Percentiles rank a stretch among this genome's conserved stretches.
These are phyloP conservation scores for Hypericum androsaemum DNA, from an alignment of 345 rosid genomes.

Conservation along the genomic window DNA sequence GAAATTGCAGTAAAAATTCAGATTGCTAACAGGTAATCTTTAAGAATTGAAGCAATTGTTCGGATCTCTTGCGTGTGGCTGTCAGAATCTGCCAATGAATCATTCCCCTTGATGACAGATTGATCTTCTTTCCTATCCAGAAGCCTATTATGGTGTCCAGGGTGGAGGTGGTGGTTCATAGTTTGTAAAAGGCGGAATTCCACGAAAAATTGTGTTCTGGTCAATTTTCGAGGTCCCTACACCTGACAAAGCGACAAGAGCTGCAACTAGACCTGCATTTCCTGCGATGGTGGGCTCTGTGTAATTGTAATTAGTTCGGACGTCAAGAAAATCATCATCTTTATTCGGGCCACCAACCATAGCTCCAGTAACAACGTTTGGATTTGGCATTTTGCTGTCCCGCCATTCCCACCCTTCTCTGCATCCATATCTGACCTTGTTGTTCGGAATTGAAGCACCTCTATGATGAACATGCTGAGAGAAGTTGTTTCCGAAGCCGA, in stretches of 20 bases:
- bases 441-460: constrained; percentile 18
- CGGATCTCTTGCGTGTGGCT: too few species aligned
- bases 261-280: constrained; percentile 20
- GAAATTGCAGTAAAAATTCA: too few species aligned
- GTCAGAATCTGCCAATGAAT: too few species aligned
- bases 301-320: constrained; percentile 15
- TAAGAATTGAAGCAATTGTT: too few species aligned
- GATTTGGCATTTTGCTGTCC: constrained; percentile 9
- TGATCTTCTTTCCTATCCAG: too few species aligned
- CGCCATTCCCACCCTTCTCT: constrained; percentile 14
- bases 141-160: too few species aligned
- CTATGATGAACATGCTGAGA: constrained; percentile 14
- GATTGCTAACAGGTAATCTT: too few species aligned
- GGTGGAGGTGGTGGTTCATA: too few species aligned
- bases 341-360: constrained; percentile 18
- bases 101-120: too few species aligned
- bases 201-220: constrained; percentile 15
- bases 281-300: constrained; percentile 19
- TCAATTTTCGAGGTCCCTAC: constrained; percentile 9
- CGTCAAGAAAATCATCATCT: constrained; percentile 11
- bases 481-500: constrained; percentile 11
- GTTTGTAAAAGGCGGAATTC: constrained; percentile 8
- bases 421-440: constrained; percentile 12
- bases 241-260: constrained; percentile 14
- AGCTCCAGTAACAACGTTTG: constrained; percentile 13